Base-by-base conservation (phyloP, 306 rosid species). In the Malus domestica region DNA sequence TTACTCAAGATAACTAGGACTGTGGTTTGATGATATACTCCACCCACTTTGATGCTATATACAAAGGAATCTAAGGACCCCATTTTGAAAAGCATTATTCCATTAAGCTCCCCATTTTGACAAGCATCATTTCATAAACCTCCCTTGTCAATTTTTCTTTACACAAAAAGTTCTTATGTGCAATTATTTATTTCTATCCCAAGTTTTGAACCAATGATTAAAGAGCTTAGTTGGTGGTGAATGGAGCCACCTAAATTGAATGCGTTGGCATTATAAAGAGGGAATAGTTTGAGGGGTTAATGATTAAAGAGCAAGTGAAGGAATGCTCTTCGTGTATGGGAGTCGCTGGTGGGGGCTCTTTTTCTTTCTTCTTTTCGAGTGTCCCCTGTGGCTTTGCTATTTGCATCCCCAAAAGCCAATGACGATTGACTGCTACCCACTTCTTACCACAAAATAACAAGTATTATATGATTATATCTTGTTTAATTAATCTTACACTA, bases 271-370 rank as follows among this genome's bases (percentile, higher is more conserved):
- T 77, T 76, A 42, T 20, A 68, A 60, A 82, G 81, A 68, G 62
- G 72, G 74, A 55, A 60, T 68, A 66, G 70, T 27, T 78, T 84
- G 51, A 9, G 19, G 61, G 69, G 22, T 83, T 83, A 78, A 89
- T 82, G 82, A 88, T 87, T 84, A 86, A 82, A 82, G 18, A 3
- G 55, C 6, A 49, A 49, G 8, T 16, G 55, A 49, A 49, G 55
- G 55, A 6, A 59, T 12, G 75, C 54, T 29, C 70, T 71, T 76
- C 35, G 6, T 64, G 20, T 76, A 49, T 1, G 76, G 61, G 33
- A 75, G 80, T 71, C 79, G 85, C 87, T 84, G 88, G 59, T 58
- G 72, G 20, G 20, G 55, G 15, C 19, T 60, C 70, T 66, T 38
- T 25, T 78, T 72, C 74, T 18, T 35, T 57, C 72, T 59, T 64